Base-by-base conservation (phyloP, 2,329 filamentous ascomycete genomes). In the Paecilomyces formosus region DNA sequence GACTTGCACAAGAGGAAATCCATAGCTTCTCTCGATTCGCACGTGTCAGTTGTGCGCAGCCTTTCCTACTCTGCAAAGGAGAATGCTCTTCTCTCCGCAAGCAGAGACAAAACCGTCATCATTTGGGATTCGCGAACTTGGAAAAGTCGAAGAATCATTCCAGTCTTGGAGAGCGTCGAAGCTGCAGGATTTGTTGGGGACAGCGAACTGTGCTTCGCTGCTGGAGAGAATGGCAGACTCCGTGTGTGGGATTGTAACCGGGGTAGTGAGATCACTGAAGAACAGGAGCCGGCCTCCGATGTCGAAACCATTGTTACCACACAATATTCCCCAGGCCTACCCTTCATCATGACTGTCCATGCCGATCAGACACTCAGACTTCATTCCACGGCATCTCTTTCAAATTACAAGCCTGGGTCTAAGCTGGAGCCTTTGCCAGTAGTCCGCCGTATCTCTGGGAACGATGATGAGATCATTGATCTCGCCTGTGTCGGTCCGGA, bases 381-480 rank as follows among this genome's bases (percentile, higher is more conserved):
- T 31, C 91, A 93, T 72, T 85, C 84, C 1, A 72, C 75, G 30
- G 68, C 73, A 30, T 60, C 72, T n/a, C 59, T 79, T 39, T 67
- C 66, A 22, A 62, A 65, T 49, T 72, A 71, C 58, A 70, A 70
- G 54, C 67, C 71, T 35, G 63, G 76, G 59, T 65, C 80, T 70
- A 66, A 78, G 74, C 69, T 89, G 76, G 72, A 77, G n/a, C 76
- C 83, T n/a, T 72, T 88, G 24, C 79, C 82, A 9, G 68, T 87
- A 0, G 82, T 89, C 52, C 85, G 89, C 64, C 85, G 91, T 52
- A 95, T 99, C 64, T 96, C 93, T 3, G 95, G 94, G 56, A 97
- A 94, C 6, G 92, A 97, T 72, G 95, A 99, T 71, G 94, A 99
- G 72, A 92, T 99, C 56, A 97, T 99, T 65, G 95, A 99, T 70